phyloP scores from a whole-genome alignment of 2,329 filamentous ascomycete genomes.

The Orbilia ellipsospora region DNA sequence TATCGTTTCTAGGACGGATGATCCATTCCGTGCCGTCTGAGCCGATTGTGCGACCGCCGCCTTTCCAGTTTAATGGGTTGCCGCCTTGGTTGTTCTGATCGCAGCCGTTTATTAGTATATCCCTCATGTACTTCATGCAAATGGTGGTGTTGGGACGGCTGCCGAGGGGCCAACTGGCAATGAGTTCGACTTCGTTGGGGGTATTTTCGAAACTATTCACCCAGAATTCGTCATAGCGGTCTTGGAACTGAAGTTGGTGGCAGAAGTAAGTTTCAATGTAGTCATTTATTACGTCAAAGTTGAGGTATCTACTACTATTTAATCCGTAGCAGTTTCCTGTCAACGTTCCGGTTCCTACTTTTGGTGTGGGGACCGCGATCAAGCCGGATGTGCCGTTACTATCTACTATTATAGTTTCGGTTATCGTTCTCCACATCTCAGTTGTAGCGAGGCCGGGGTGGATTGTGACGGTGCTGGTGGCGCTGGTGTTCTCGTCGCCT shows the following conservation, averaged over 20 bases:
- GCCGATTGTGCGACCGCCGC: constrained; percentile 24
- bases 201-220: constrained; percentile 25
- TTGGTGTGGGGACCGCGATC: constrained; percentile 21
- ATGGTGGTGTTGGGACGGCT: constrained; percentile 2
- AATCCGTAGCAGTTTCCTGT: constrained; percentile 41
- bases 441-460: not conserved
- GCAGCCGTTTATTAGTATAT: constrained; percentile 29
- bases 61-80: constrained; percentile 46
- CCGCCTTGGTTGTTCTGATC: constrained; percentile 8
- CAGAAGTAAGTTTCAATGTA: constrained; percentile 22
- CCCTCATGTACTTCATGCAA: constrained; percentile 21
- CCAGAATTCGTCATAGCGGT: constrained; percentile 28
- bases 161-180: constrained; percentile 15
- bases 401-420: constrained; percentile 1
- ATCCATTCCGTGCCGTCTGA: constrained; percentile 26
- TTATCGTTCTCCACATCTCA: not conserved
- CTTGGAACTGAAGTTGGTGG: constrained; percentile 13
- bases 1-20: constrained; percentile 23
- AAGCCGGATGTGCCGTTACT: not conserved
- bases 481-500: not conserved
- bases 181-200: constrained; percentile 27
- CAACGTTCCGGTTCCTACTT: constrained; percentile 1
- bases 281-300: constrained; percentile 9
- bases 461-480: not conserved
- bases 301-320: constrained; percentile 21